Evolutionary conservation across 108 stramenopile species (phyloP), one percentile per base, ranked within the genome.

Genomic region (Ochromonas danica): DNA sequence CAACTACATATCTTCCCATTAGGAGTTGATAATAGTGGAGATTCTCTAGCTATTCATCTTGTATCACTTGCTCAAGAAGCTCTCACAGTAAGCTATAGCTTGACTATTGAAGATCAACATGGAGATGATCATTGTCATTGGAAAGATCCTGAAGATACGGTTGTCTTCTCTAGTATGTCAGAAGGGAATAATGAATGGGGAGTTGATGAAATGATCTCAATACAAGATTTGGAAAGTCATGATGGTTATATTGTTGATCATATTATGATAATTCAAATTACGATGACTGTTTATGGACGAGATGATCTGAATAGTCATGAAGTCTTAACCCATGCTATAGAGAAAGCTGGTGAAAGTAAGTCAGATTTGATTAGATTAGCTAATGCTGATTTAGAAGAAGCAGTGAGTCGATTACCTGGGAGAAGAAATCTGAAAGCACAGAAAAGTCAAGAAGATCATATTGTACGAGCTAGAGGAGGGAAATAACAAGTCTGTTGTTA

Each of bases 101-200:
- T 70, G 14, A 70, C 67, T 22, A 10, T 70, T 14, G 14, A 70
- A 10, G 33, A 70, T 31, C 67, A 70, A 10, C 36, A 17, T 14
- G 14, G 14, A 17, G 67, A 40, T 22, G 67, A 70, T 22, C 17
- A 70, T 22, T 17, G 14, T 22, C 17, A 31, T 14, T 70, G 67
- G 67, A 31, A 70, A 40, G 67, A 70, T 22, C 67, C 67, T 17
- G 67, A 70, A 17, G 67, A 31, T 22, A 38, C 22, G 67, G 22
- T 70, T 14, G 22, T 70, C 36, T 70, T 70, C 40, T 40, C 39
- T 10, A 14, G 39, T 31, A 10, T 10, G 36, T 38, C 39, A 38
- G 40, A 38, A 10, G 67, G 67, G 22, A 31, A 70, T 31, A 38
- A 70, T 40, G 36, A 70, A 38, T 70, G 67, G 67, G 67, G 67